Conservation (phyloP, 139 green algal species). For the Chlorokybus atmophyticus region DNA sequence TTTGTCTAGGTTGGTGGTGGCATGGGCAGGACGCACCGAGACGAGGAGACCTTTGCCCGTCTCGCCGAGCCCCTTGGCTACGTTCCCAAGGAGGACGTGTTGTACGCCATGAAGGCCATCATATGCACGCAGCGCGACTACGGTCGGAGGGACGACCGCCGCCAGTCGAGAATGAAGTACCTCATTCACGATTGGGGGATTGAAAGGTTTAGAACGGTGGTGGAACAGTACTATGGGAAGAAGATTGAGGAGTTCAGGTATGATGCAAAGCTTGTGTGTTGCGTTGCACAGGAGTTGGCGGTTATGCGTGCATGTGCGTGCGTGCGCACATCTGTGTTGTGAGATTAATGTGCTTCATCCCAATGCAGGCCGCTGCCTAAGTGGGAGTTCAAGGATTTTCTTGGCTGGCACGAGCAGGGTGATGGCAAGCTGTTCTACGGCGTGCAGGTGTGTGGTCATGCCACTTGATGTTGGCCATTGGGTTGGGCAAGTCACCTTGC, state of each 20-base stretch:
- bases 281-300: no score
- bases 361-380: no score
- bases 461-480: not conserved
- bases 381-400: slow-evolving; percentile 90
- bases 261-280: no score
- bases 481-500: not conserved
- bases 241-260: slow-evolving; percentile 75
- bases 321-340: no score
- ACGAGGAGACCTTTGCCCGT: slow-evolving; percentile 76
- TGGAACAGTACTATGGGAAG: slow-evolving; percentile 96
- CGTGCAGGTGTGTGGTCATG: no score
- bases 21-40: slow-evolving; percentile 83
- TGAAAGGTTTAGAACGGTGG: slow-evolving; percentile 77
- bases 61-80: slow-evolving; percentile 83
- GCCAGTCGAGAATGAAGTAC: slow-evolving; percentile 94
- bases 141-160: slow-evolving; percentile 88
- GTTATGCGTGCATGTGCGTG: no score
- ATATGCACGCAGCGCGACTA: slow-evolving; percentile 93
- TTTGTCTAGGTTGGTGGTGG: slow-evolving; percentile 91
- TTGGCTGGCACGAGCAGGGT: slow-evolving; percentile 88
- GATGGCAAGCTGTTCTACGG: slow-evolving; percentile 69
- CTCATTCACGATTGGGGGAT: slow-evolving; percentile 89
- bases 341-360: no score
- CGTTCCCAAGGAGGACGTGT: slow-evolving; percentile 87
- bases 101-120: slow-evolving; percentile 80